These are phyloP conservation scores for Yamadazyma buinensis DNA, from an alignment of 1,139 yeast genomes.

Conservation along the genomic window DNA sequence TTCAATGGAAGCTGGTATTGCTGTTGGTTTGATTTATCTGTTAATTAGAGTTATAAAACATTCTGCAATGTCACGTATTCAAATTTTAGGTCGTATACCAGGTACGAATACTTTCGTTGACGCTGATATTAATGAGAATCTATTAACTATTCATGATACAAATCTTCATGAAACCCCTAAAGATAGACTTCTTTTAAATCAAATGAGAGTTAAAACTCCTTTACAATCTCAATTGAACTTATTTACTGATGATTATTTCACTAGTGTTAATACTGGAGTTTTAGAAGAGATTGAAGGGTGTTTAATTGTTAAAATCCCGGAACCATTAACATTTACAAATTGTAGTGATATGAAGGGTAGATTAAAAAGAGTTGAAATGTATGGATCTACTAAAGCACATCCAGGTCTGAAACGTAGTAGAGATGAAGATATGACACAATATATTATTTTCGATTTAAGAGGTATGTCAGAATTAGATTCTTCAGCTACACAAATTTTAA, in stretches of 20 bases:
- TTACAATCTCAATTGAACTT: slow-evolving; percentile 22
- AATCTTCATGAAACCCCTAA: not conserved
- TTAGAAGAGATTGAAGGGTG: slow-evolving; percentile 83
- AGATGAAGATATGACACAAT: slow-evolving; percentile 51
- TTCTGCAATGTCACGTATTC: slow-evolving; percentile 85
- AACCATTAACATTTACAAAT: slow-evolving; percentile 90
- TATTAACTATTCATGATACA: slow-evolving; percentile 5
- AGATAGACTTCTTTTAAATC: not conserved
- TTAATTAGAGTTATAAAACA: slow-evolving; percentile 77
- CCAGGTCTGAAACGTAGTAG: slow-evolving; percentile 70
- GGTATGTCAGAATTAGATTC: slow-evolving; percentile 90
- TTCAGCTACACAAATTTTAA: slow-evolving; percentile 75
- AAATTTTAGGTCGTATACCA: slow-evolving; percentile 79
- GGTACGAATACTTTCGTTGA: slow-evolving; percentile 74
- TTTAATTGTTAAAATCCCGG: slow-evolving; percentile 82
- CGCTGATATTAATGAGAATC: slow-evolving; percentile 52
- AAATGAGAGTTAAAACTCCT: not conserved
- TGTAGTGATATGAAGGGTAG: slow-evolving; percentile 78
- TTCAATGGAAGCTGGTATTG: slow-evolving; percentile 87
- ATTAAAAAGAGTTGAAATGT: slow-evolving; percentile 71
- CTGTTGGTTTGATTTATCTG: slow-evolving; percentile 79
- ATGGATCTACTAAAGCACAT: slow-evolving; percentile 80
- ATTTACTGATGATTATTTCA: slow-evolving; percentile 35
- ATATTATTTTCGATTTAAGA: slow-evolving; percentile 74
- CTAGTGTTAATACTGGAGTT: slow-evolving; percentile 34